Evolutionary conservation across 495 filamentous ascomycete genomes (phyloP).

Genomic region (Penicillium turbatum): DNA sequence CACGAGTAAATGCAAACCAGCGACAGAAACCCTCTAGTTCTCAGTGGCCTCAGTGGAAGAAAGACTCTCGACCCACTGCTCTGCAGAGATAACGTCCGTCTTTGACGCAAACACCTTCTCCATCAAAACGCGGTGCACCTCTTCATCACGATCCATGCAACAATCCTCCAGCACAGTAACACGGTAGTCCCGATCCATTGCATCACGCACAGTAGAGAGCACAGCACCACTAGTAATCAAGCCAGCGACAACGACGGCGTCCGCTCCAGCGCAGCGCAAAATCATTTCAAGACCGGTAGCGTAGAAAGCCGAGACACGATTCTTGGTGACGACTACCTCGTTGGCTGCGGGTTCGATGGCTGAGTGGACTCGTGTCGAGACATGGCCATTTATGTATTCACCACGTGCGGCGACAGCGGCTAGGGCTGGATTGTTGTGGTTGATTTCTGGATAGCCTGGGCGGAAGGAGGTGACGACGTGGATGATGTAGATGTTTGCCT

Average conservation of each 20-base stretch:
- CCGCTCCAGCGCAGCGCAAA: conserved; percentile 26
- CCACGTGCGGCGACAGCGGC: conserved; percentile 12
- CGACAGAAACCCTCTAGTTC: neutral
- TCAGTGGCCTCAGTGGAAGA: neutral
- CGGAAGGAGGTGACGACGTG: conserved; percentile 35
- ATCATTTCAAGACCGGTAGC: conserved; percentile 36
- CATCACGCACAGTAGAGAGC: conserved; percentile 38
- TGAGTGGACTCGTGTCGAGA: conserved; percentile 20
- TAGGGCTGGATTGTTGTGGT: conserved; percentile 22
- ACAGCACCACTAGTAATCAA: conserved; percentile 38
- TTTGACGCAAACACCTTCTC: conserved; percentile 33
- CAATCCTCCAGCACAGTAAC: conserved; percentile 36
- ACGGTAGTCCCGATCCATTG: conserved; percentile 33
- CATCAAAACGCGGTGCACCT: conserved; percentile 33
- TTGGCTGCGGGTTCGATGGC: conserved; percentile 16
- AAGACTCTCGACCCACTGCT: conserved; percentile 17
- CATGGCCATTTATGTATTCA: conserved; percentile 22
- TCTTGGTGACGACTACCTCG: conserved; percentile 34
- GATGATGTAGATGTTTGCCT: conserved; percentile 24
- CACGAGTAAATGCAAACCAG: neutral
- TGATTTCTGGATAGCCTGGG: conserved; percentile 28
- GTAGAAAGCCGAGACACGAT: conserved; percentile 35
- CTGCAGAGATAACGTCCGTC: conserved; percentile 13
- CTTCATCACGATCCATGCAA: conserved; percentile 34
- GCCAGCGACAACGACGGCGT: conserved; percentile 32